These are phyloP conservation scores for Tricholoma bakamatsutake DNA, from an alignment of 768 basidiomycete species.

Conservation along the genomic window DNA sequence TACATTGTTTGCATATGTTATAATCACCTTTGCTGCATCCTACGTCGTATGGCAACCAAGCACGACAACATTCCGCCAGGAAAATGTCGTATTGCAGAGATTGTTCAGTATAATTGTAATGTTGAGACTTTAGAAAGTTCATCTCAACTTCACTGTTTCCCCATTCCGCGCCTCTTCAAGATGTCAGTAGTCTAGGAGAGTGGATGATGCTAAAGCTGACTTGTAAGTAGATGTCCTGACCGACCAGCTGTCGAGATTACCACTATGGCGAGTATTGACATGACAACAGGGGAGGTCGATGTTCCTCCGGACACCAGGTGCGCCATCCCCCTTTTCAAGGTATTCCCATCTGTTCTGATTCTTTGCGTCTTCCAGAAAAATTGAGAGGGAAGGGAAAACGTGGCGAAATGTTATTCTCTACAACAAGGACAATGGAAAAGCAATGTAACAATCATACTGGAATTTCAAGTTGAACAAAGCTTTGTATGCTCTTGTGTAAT, in stretches of 20 bases:
- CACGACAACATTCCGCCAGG: constrained; percentile 3
- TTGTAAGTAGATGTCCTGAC: constrained; percentile 50
- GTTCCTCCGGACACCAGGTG: constrained; percentile 40
- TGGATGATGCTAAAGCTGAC: neutral
- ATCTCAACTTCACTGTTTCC: constrained; percentile 53
- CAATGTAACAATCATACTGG: neutral
- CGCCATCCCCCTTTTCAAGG: neutral
- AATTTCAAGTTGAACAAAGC: no score
- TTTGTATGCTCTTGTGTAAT: no score
- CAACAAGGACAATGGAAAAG: neutral
- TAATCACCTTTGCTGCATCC: no score
- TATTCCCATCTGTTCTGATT: neutral
- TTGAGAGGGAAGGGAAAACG: constrained; percentile 17
- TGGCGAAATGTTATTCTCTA: constrained; percentile 17
- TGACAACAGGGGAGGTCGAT: constrained; percentile 43
- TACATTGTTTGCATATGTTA: no score
- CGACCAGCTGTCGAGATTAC: constrained; percentile 70
- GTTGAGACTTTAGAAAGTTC: constrained; percentile 24
- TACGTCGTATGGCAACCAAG: neutral
- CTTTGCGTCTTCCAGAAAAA: constrained; percentile 15
- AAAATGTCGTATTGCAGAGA: constrained; percentile 62
- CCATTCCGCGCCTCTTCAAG: constrained; percentile 68
- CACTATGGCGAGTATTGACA: constrained; percentile 41
- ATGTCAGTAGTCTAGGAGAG: constrained; percentile 40
- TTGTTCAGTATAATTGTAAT: constrained; percentile 66